Evolutionary conservation across 2,329 filamentous ascomycete genomes (phyloP).

Genomic region (Emmonsiellopsis sp.): DNA sequence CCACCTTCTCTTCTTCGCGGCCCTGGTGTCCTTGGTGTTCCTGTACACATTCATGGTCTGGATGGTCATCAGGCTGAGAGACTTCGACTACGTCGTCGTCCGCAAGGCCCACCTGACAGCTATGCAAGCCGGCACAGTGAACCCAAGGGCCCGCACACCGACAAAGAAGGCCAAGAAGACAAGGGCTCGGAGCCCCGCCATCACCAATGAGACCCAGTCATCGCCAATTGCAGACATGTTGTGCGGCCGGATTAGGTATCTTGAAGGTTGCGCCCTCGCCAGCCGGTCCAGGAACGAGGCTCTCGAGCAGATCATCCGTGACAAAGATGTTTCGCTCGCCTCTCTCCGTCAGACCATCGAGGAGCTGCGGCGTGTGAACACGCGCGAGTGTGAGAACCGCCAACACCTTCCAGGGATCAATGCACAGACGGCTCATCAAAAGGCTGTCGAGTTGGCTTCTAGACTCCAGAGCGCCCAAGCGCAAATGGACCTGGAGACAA

Average conservation of each 20-base stretch:
- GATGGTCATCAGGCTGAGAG: neutral
- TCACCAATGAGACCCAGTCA: neutral
- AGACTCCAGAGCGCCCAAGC: neutral
- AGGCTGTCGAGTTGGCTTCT: neutral
- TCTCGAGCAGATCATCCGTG: neutral
- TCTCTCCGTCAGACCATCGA: neutral
- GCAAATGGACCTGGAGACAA: neutral
- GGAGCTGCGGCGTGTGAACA: neutral
- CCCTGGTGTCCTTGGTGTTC: neutral
- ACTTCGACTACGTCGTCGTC: neutral
- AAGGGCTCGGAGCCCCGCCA: neutral
- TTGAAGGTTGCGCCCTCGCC: neutral
- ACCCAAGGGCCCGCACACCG: neutral
- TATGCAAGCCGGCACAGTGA: neutral
- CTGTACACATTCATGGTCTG: neutral
- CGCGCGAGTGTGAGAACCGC: neutral
- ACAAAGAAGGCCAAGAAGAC: neutral
- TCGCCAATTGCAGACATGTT: neutral
- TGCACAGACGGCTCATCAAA: neutral
- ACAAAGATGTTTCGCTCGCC: neutral
- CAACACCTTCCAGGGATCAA: neutral
- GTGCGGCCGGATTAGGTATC: neutral
- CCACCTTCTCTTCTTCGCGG: slow-evolving; percentile 1
- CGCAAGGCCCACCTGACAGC: neutral
- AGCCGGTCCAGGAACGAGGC: neutral